Evolutionary conservation across 2,329 filamentous ascomycete species (phyloP).

Genomic region (Paracamarosporium sp.): DNA sequence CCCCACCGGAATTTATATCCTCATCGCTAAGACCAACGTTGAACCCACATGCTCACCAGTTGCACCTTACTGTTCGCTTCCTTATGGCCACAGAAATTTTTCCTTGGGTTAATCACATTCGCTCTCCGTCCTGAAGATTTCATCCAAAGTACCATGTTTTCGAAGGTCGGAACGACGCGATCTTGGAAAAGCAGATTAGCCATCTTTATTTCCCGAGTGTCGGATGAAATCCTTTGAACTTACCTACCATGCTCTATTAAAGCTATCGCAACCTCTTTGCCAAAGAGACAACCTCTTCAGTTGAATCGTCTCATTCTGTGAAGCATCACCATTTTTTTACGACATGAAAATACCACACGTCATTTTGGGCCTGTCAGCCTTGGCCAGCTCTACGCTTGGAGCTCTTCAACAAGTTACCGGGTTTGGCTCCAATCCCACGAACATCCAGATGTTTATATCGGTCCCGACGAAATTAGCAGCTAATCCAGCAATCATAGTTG

Average conservation of each 20-base stretch:
- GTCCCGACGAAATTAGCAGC: constrained; percentile 51
- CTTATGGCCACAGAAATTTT: too few relatives aligned
- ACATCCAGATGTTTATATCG: constrained; percentile 61
- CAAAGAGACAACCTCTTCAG: neutral
- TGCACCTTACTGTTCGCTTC: too few relatives aligned
- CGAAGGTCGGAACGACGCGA: too few relatives aligned
- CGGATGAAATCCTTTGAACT: too few relatives aligned
- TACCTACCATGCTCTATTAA: too few relatives aligned
- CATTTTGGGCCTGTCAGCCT: neutral
- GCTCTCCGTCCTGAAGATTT: too few relatives aligned
- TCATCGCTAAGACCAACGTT: neutral
- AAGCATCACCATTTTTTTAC: neutral
- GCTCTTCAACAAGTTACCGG: constrained; percentile 44
- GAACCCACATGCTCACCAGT: neutral
- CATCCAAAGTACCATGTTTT: too few relatives aligned
- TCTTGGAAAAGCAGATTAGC: too few relatives aligned
- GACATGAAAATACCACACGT: neutral
- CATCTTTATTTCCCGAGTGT: too few relatives aligned
- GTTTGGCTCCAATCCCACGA: constrained; percentile 53
- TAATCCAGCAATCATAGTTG: constrained; percentile 61
- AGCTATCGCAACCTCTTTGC: neutral
- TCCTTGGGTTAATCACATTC: too few relatives aligned
- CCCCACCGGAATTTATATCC: neutral
- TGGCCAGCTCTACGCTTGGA: neutral
- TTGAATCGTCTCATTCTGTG: neutral